Percentiles rank a stretch among this genome's conserved stretches.
These are phyloP conservation scores for peach (Prunus persica) DNA, from an alignment of 306 rosid genomes.

Conservation along the genomic window Prunus_persica_NCBIv2 NC_034011.1:25596001-25596500, in stretches of 20 bases:
- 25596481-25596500: constrained; percentile 68
- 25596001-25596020: background rate
- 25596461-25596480: constrained; percentile 60
- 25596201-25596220: constrained; percentile 21
- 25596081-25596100: constrained; percentile 22
- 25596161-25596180: constrained; percentile 22
- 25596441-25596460: constrained; percentile 28
- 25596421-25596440: constrained; percentile 74
- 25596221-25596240: constrained; percentile 19
- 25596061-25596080: background rate
- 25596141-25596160: constrained; percentile 24
- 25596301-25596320: constrained; percentile 77
- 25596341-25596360: constrained; percentile 95
- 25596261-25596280: constrained; percentile 57
- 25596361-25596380: constrained; percentile 80
- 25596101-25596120: constrained; percentile 37
- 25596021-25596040: background rate
- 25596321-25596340: constrained; percentile 97
- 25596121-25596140: constrained; percentile 19
- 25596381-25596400: constrained; percentile 92
- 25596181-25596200: constrained; percentile 23
- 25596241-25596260: background rate
- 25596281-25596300: constrained; percentile 95
- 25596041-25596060: constrained; percentile 6
- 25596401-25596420: constrained; percentile 88